Conservation (phyloP, 1,139 yeast species). For the Magnusiomyces sp. region DNA sequence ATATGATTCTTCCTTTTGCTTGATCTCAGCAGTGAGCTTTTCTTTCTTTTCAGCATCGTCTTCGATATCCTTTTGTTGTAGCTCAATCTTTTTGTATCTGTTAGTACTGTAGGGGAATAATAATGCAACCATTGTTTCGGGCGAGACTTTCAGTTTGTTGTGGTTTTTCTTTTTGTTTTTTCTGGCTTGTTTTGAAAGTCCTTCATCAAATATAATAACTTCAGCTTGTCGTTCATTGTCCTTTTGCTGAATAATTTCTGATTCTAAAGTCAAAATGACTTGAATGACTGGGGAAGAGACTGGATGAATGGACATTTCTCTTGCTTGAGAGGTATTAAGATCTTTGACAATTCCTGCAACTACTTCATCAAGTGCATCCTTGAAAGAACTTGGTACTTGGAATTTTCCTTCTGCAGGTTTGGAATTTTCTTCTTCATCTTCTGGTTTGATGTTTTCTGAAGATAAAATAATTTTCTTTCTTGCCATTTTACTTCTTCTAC, state of each 20-base stretch:
- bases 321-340: slow-evolving; percentile 40
- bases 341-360: slow-evolving; percentile 31
- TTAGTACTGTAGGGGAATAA: slow-evolving; percentile 6
- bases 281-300: slow-evolving; percentile 86
- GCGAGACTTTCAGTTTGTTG: slow-evolving; percentile 2
- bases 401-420: slow-evolving; percentile 37
- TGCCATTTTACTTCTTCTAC: slow-evolving; percentile 82
- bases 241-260: slow-evolving; percentile 62
- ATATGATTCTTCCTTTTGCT: slow-evolving; percentile 59
- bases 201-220: no score
- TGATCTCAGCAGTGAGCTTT: slow-evolving; percentile 34
- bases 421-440: slow-evolving; percentile 16
- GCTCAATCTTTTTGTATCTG: slow-evolving; percentile 1
- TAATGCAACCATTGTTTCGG: neutral
- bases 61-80: slow-evolving; percentile 26
- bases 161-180: slow-evolving; percentile 1
- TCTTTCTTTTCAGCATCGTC: slow-evolving; percentile 16
- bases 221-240: slow-evolving; percentile 27
- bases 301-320: slow-evolving; percentile 71
- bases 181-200: no score
- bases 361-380: slow-evolving; percentile 32
- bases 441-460: slow-evolving; percentile 20
- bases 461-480: slow-evolving; percentile 87
- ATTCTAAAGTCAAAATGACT: slow-evolving; percentile 72
- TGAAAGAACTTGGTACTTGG: slow-evolving; percentile 68